Evolutionary conservation across 441 rosid species (phyloP), one percentile per base, ranked within the genome.

Genomic region (Macaranga tanarius): DNA sequence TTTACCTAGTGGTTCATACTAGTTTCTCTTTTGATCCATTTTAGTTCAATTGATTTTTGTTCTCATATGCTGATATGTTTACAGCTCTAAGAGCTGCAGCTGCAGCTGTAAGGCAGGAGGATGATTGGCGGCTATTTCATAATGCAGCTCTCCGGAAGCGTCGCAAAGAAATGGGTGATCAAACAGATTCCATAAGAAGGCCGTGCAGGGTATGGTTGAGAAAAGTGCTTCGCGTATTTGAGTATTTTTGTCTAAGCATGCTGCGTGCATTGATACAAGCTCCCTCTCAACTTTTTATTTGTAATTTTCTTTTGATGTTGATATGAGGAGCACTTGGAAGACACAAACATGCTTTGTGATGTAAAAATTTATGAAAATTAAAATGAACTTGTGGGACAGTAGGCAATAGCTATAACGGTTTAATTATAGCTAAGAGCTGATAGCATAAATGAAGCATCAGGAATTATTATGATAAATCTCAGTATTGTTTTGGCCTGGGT

Each of bases 71-170:
- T 80, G 47, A 66, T 75, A 70, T 70, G 73, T 75, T 69, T 48
- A 52, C 83, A 95, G 99, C 96, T 74, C 88, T 95, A 65, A 86
- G 97, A 87, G 97, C 99, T 80, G 97, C 97, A 10, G 97, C 99
- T 62, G 85, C 82, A 70, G 90, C 97, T 71, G 86, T 92, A 69
- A 95, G 87, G 87, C 97, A 85, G 68, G 97, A 95, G 81, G 99
- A 92, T 85, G 91, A 92, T 71, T 84, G 93, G 70, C 82, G 97
- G 82, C 87, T 91, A 65, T 92, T 95, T 82, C 97, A 89, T 77
- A 95, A 95, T 76, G 94, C 97, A 67, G 80, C 97, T 73, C 89
- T 89, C 67, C 89, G 99, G 57, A 95, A 92, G 82, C 93, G 96
- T 75, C 86, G 97, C 81, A 95, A 91, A 83, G 99, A 91, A 79